phyloP scores from a whole-genome alignment of 805 yeast genomes.

The Saccharomycopsis lassenensis region DNA sequence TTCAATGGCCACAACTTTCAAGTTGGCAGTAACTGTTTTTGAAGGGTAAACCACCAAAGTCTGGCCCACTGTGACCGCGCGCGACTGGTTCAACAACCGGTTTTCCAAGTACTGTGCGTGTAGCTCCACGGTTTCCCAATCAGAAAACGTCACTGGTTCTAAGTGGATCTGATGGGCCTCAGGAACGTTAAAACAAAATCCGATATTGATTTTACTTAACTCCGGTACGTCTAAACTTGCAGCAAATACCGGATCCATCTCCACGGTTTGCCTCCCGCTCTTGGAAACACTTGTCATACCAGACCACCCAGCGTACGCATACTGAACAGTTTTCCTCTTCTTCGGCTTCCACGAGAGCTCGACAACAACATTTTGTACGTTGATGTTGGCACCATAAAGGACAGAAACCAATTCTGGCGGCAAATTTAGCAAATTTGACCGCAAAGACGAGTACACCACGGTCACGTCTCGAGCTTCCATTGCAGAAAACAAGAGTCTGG shows the following conservation, averaged over 20 bases:
- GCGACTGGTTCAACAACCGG: slow-evolving; percentile 63
- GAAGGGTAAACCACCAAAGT: slow-evolving; percentile 60
- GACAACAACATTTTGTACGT: slow-evolving; percentile 46
- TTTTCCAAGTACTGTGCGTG: slow-evolving; percentile 72
- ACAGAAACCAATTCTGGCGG: slow-evolving; percentile 38
- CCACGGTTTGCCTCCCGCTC: slow-evolving; percentile 28
- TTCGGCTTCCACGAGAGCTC: slow-evolving; percentile 29
- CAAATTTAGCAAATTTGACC: slow-evolving; percentile 44
- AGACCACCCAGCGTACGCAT: slow-evolving; percentile 53
- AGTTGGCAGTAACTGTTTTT: slow-evolving; percentile 46
- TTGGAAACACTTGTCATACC: slow-evolving; percentile 37
- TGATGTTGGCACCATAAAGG: slow-evolving; percentile 39
- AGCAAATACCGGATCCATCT: slow-evolving; percentile 62
- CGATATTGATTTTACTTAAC: slow-evolving; percentile 30
- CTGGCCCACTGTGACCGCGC: slow-evolving; percentile 57
- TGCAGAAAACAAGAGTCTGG: too few species aligned
- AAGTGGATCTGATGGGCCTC: slow-evolving; percentile 53
- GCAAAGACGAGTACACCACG: slow-evolving; percentile 26
- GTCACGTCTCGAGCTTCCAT: slow-evolving; percentile 20
- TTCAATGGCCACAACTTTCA: slow-evolving; percentile 39
- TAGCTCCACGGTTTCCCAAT: slow-evolving; percentile 85
- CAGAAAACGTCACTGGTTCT: slow-evolving; percentile 67
- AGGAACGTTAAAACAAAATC: slow-evolving; percentile 38
- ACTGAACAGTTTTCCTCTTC: slow-evolving; percentile 20
- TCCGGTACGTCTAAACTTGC: slow-evolving; percentile 36